Evolutionary conservation across 1,284 basidiomycete genomes (phyloP).

Genomic region (Tausonia pullulans): DNA sequence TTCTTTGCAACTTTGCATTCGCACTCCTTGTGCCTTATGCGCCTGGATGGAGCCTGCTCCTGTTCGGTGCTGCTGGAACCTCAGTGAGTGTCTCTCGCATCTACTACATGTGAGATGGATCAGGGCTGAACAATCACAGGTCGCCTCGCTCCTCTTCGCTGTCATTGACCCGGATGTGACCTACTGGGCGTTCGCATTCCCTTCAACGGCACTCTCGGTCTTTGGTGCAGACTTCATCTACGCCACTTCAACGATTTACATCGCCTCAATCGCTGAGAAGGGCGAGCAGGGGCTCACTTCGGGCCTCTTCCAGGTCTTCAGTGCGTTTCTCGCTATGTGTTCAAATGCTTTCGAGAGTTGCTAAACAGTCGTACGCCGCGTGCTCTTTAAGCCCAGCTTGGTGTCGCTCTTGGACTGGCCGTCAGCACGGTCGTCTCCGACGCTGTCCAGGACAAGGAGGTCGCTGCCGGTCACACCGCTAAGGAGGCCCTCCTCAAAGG

Average conservation of each 20-base stretch:
- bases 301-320: constrained; percentile 52
- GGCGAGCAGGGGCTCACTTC: constrained; percentile 70
- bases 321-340: no score
- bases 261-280: constrained; percentile 56
- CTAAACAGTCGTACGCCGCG: not conserved
- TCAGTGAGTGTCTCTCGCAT: not conserved
- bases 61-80: not conserved
- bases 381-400: not conserved
- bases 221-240: constrained; percentile 12
- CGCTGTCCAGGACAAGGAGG: not conserved
- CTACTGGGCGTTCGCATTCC: constrained; percentile 29
- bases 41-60: constrained; percentile 25
- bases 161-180: constrained; percentile 20
- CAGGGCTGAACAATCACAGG: constrained; percentile 17
- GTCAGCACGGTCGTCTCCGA: constrained; percentile 6
- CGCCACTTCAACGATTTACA: constrained; percentile 54
- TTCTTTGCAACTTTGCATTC: constrained; percentile 27
- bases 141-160: constrained; percentile 23
- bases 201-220: constrained; percentile 20
- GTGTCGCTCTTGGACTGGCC: constrained; percentile 10
- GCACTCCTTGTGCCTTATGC: constrained; percentile 23
- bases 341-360: no score
- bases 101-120: not conserved
- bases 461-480: not conserved
- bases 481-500: constrained; percentile 3